phyloP scores from a whole-genome alignment of 2,329 filamentous ascomycete genomes.

The Fusarium sp. region DNA sequence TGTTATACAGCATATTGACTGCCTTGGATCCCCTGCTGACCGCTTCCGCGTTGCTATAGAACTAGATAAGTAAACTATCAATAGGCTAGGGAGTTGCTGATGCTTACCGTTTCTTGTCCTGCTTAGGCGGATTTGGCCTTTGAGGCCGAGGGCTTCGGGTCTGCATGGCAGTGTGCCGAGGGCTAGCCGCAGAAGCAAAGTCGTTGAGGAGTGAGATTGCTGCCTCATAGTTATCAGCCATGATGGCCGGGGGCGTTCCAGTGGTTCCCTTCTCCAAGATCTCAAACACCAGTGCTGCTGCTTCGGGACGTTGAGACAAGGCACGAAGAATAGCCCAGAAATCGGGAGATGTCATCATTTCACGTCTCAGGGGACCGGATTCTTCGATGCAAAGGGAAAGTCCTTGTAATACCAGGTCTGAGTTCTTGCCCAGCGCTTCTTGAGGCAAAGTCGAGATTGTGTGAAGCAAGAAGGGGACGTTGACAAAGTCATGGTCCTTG shows the following conservation, averaged over 20 bases:
- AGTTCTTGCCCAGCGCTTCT: conserved; percentile 81
- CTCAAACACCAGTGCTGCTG: conserved; percentile 84
- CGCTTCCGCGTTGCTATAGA: conserved; percentile 61
- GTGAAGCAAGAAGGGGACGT: conserved; percentile 92
- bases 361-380: conserved; percentile 83
- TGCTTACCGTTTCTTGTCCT: conserved; percentile 48
- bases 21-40: conserved; percentile 86
- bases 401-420: conserved; percentile 82
- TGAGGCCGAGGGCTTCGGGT: conserved; percentile 68
- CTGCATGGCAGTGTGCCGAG: conserved; percentile 79
- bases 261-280: conserved; percentile 85
- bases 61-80: conserved; percentile 1
- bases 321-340: conserved; percentile 94
- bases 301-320: conserved; percentile 77
- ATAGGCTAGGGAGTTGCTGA: background rate
- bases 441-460: conserved; percentile 90
- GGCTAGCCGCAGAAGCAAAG: conserved; percentile 86
- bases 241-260: conserved; percentile 84
- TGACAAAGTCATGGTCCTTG: conserved; percentile 90
- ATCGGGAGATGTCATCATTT: conserved; percentile 96
- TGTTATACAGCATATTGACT: conserved; percentile 83
- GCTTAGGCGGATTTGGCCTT: conserved; percentile 51
- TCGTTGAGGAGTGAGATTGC: conserved; percentile 88
- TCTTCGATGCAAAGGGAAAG: conserved; percentile 84
- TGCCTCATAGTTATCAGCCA: conserved; percentile 95